A percentile compares a stretch with the other conserved stretches of the same genome.
Evolutionary conservation across 2,329 filamentous ascomycete species (phyloP).

Genomic region (Pseudogymnoascus sp.): DNA sequence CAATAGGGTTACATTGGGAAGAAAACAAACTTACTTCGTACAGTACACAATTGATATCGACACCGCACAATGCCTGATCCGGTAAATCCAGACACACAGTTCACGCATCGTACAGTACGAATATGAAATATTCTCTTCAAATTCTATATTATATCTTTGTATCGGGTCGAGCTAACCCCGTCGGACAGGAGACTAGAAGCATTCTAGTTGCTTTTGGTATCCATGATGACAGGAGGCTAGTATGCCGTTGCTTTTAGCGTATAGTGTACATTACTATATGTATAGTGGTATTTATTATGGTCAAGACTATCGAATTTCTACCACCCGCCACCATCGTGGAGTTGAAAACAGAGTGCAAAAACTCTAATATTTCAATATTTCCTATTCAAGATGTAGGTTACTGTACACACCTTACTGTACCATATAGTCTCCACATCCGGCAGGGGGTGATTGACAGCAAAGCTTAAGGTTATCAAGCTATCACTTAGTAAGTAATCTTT

Average conservation of each 20-base stretch:
- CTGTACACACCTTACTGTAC: neutral
- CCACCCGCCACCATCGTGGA: too few relatives aligned
- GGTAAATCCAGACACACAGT: neutral
- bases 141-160: neutral
- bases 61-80: neutral
- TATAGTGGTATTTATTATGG: neutral
- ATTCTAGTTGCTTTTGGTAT: too few relatives aligned
- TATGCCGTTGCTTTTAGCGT: neutral
- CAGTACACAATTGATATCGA: neutral
- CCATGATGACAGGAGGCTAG: neutral
- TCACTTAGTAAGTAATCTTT: too few relatives aligned
- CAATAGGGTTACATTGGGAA: neutral
- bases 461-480: too few relatives aligned
- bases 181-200: neutral
- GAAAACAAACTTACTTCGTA: neutral
- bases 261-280: neutral
- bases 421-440: too few relatives aligned
- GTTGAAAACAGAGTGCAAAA: neutral
- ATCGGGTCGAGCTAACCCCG: neutral
- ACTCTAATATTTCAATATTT: neutral
- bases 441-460: too few relatives aligned
- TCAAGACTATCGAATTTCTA: neutral
- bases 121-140: neutral
- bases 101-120: neutral
- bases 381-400: neutral